phyloP scores from a whole-genome alignment of 345 rosid genomes.

The Rhizophora mangle region DNA sequence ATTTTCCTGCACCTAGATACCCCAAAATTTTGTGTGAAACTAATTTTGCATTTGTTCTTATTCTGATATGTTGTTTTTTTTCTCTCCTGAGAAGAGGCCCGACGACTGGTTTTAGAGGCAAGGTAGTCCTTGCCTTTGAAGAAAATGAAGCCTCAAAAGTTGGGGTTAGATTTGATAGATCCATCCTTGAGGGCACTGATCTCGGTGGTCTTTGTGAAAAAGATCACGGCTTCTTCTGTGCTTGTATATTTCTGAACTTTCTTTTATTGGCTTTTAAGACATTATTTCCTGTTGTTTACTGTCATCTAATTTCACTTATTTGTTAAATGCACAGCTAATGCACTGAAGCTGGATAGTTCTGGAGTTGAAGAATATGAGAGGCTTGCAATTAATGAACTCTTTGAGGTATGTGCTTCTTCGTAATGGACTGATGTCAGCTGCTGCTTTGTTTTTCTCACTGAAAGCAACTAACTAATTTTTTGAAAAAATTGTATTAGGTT shows the following conservation, averaged over 20 bases:
- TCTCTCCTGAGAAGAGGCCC: slow-evolving; percentile 61
- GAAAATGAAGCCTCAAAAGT: slow-evolving; percentile 80
- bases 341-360: slow-evolving; percentile 75
- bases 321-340: slow-evolving; percentile 49
- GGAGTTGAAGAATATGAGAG: slow-evolving; percentile 79
- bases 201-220: slow-evolving; percentile 94
- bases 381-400: slow-evolving; percentile 76
- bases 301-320: slow-evolving; percentile 1
- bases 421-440: not conserved
- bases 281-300: not conserved
- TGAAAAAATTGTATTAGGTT: slow-evolving; percentile 45
- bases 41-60: not conserved
- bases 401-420: slow-evolving; percentile 57
- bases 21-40: not conserved
- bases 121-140: slow-evolving; percentile 90
- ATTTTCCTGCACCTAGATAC: too few relatives aligned
- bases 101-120: slow-evolving; percentile 66
- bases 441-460: not conserved
- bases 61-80: not conserved
- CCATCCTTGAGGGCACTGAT: slow-evolving; percentile 84
- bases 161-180: slow-evolving; percentile 90
- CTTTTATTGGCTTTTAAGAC: not conserved
- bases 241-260: slow-evolving; percentile 43
- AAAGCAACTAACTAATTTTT: slow-evolving; percentile 12
- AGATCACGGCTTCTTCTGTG: slow-evolving; percentile 88